A percentile compares a stretch with the other conserved stretches of the same genome.
Evolutionary conservation across 2,329 filamentous ascomycete species (phyloP).

Genomic region (Trichoderma gracile): DNA sequence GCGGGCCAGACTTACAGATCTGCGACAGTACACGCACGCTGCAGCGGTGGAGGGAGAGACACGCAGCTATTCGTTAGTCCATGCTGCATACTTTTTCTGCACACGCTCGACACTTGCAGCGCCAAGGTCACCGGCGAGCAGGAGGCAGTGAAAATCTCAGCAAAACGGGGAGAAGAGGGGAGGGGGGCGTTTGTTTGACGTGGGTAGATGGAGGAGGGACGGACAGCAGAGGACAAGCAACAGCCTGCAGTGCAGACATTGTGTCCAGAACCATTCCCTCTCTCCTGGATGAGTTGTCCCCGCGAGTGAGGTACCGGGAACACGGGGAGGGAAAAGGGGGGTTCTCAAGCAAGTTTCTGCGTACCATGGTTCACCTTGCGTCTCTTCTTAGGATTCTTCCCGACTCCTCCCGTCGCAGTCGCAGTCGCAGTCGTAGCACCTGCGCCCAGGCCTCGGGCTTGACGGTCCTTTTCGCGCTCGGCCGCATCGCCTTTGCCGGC

Average conservation of each 20-base stretch:
- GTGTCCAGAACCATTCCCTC: background rate
- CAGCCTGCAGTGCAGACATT: background rate
- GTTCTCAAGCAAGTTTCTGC: slow-evolving; percentile 38
- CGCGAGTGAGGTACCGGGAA: background rate
- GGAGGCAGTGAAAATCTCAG: background rate
- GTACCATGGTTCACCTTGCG: slow-evolving; percentile 89
- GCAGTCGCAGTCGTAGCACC: background rate
- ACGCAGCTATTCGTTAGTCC: slow-evolving; percentile 39
- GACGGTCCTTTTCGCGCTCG: slow-evolving; percentile 36
- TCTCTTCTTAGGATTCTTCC: slow-evolving; percentile 74
- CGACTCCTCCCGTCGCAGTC: slow-evolving; percentile 18
- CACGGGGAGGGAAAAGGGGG: background rate
- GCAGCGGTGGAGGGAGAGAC: slow-evolving; percentile 23
- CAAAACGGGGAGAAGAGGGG: background rate
- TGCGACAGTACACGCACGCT: slow-evolving; percentile 87
- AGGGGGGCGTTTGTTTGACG: no score
- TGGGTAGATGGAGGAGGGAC: background rate
- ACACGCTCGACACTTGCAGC: slow-evolving; percentile 16
- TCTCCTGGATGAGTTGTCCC: background rate
- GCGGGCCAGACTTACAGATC: slow-evolving; percentile 70
- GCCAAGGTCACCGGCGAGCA: background rate
- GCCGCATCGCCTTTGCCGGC: slow-evolving; percentile 37
- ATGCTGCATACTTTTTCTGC: slow-evolving; percentile 22
- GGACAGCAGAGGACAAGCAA: slow-evolving; percentile 3
- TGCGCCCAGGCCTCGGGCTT: slow-evolving; percentile 24